A percentile compares a stretch with the other conserved stretches of the same genome.
phyloP scores from a whole-genome alignment of 257 asterid species.

The Orobanche coerulescens region DNA sequence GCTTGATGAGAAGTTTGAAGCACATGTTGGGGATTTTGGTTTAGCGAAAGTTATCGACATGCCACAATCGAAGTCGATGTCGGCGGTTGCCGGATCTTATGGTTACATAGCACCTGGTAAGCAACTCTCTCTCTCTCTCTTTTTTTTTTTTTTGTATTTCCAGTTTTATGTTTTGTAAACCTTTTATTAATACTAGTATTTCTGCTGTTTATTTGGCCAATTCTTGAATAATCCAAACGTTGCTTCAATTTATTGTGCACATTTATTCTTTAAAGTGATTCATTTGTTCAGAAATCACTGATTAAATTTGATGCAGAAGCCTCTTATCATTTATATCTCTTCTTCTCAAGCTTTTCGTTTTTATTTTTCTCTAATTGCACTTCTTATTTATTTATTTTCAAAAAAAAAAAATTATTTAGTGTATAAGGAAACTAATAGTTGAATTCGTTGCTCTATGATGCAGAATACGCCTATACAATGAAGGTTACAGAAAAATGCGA shows the following conservation, averaged over 20 bases:
- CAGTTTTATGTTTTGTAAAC: background rate
- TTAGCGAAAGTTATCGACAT: slow-evolving; percentile 90
- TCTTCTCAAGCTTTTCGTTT: too few relatives aligned
- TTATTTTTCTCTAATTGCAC: too few relatives aligned
- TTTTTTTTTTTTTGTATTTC: background rate
- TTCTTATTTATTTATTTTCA: too few relatives aligned
- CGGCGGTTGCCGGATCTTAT: slow-evolving; percentile 96
- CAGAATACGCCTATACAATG: slow-evolving; percentile 94
- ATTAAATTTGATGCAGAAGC: too few relatives aligned
- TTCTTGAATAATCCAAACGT: too few relatives aligned
- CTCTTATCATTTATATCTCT: too few relatives aligned
- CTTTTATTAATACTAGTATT: too few relatives aligned
- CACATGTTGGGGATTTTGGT: slow-evolving; percentile 96
- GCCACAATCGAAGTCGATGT: slow-evolving; percentile 92
- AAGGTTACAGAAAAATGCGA: slow-evolving; percentile 89
- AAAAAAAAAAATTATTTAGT: background rate
- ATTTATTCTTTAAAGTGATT: too few relatives aligned
- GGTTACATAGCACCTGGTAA: slow-evolving; percentile 97
- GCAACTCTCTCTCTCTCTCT: slow-evolving; percentile 1
- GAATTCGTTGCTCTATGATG: slow-evolving; percentile 8
- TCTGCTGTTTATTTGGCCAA: too few relatives aligned
- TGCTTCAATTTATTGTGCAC: too few relatives aligned
- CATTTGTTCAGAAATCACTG: too few relatives aligned
- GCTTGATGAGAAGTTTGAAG: slow-evolving; percentile 84
- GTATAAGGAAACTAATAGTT: background rate